Evolutionary conservation across 768 basidiomycete genomes (phyloP).

Genomic region (Daedalea quercina): DNA sequence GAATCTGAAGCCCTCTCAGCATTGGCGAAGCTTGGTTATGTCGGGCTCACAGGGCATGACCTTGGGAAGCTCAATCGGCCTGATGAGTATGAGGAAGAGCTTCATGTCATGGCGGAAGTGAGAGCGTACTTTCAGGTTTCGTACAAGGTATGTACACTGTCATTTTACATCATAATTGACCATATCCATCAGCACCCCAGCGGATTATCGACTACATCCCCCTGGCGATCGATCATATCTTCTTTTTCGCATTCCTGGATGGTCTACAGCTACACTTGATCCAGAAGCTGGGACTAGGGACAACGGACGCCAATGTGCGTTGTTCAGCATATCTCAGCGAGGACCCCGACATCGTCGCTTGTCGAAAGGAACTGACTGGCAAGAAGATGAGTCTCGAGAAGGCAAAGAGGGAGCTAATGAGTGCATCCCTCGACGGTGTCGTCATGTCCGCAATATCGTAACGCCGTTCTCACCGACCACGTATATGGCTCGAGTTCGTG

Average conservation of each 20-base stretch:
- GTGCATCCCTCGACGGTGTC: background rate
- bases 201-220: constrained; percentile 53
- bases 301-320: constrained; percentile 26
- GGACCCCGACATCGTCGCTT: constrained; percentile 30
- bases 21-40: constrained; percentile 34
- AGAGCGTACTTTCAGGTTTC: constrained; percentile 56
- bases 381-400: constrained; percentile 30
- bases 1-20: constrained; percentile 26
- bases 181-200: constrained; percentile 22
- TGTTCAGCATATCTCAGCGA: constrained; percentile 40
- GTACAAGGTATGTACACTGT: constrained; percentile 34
- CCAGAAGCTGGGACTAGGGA: constrained; percentile 30
- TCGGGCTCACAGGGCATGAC: constrained; percentile 30
- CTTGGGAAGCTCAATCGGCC: constrained; percentile 41
- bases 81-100: constrained; percentile 47
- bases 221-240: constrained; percentile 44
- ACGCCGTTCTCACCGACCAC: too few relatives aligned
- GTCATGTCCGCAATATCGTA: too few relatives aligned
- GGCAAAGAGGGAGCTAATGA: constrained; percentile 31
- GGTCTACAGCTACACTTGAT: constrained; percentile 28
- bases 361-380: constrained; percentile 27
- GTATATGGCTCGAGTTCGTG: too few relatives aligned
- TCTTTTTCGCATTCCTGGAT: constrained; percentile 26
- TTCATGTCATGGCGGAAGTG: constrained; percentile 65
- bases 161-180: background rate